Percentiles rank a stretch among this genome's conserved stretches.
These are phyloP conservation scores for Penicillium occitanis DNA, from an alignment of 2,329 filamentous ascomycete species.

Conservation along the genomic window DNA sequence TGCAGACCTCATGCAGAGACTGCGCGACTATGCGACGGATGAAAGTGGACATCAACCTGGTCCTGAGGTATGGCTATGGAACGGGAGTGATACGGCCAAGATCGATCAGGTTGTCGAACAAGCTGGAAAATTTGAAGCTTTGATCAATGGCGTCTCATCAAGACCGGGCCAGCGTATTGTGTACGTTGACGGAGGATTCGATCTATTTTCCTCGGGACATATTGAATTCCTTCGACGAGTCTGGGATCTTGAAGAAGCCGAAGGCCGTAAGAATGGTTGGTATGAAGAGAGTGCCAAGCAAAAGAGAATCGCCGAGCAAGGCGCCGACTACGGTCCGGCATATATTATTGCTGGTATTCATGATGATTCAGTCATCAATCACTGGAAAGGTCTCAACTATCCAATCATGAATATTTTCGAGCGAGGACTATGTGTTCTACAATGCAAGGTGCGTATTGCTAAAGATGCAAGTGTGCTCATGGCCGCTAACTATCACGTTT, in stretches of 20 bases:
- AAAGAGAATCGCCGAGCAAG: conserved; percentile 62
- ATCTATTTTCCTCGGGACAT: conserved; percentile 93
- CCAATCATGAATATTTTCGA: conserved; percentile 99
- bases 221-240: conserved; percentile 90
- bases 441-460: conserved; percentile 70
- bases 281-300: conserved; percentile 64
- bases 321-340: conserved; percentile 74
- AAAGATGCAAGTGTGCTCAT: neutral
- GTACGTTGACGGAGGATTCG: conserved; percentile 95
- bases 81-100: conserved; percentile 41
- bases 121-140: conserved; percentile 62
- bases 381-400: conserved; percentile 96
- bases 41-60: conserved; percentile 75
- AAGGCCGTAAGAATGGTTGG: conserved; percentile 70
- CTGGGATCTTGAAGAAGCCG: conserved; percentile 67
- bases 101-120: conserved; percentile 52
- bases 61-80: conserved; percentile 84
- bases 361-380: conserved; percentile 91
- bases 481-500: conserved; percentile 11
- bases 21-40: conserved; percentile 84
- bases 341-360: conserved; percentile 94
- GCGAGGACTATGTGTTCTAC: conserved; percentile 88
- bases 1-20: conserved; percentile 70
- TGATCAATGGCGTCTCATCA: conserved; percentile 71
- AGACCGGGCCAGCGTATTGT: conserved; percentile 78